Evolutionary conservation across 1,139 yeast species (phyloP).

Genomic region (Magnusiomyces suaveolens): DNA sequence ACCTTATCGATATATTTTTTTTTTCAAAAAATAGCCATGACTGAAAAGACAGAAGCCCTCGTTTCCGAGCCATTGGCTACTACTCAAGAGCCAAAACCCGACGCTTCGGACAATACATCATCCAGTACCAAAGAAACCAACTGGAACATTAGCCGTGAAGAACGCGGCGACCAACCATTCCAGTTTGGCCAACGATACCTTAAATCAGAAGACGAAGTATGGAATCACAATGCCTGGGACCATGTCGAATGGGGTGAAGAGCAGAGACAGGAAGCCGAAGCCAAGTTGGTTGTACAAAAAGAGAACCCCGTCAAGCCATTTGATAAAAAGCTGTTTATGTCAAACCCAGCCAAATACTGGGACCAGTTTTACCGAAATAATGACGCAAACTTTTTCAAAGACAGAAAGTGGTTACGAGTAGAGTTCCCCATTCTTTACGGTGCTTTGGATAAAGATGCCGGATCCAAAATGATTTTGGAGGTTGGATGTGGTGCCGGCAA

Average conservation of each 20-base stretch:
- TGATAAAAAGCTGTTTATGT: slow-evolving; percentile 68
- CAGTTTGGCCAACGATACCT: slow-evolving; percentile 81
- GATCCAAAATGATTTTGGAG: slow-evolving; percentile 70
- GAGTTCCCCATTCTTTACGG: slow-evolving; percentile 83
- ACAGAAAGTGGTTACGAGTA: slow-evolving; percentile 89
- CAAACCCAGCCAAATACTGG: slow-evolving; percentile 92
- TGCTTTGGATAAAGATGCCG: slow-evolving; percentile 59
- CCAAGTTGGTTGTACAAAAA: slow-evolving; percentile 62
- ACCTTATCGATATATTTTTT: too few species aligned
- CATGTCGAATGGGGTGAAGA: slow-evolving; percentile 97
- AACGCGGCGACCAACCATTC: slow-evolving; percentile 76
- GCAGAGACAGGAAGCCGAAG: slow-evolving; percentile 66
- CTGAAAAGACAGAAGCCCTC: too few species aligned
- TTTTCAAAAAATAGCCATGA: too few species aligned
- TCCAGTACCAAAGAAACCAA: neutral
- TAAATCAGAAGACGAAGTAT: slow-evolving; percentile 61
- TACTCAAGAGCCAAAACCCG: too few species aligned
- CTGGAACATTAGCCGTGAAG: slow-evolving; percentile 18
- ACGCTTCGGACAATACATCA: neutral
- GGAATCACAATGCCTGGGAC: slow-evolving; percentile 94
- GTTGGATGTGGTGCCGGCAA: slow-evolving; percentile 99
- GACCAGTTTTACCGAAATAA: slow-evolving; percentile 86
- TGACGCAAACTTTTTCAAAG: slow-evolving; percentile 88
- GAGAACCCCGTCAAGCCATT: slow-evolving; percentile 78
- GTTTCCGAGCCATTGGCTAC: too few species aligned